phyloP scores from a whole-genome alignment of 2,329 filamentous ascomycete species.

The Fusarium temperatum region DNA sequence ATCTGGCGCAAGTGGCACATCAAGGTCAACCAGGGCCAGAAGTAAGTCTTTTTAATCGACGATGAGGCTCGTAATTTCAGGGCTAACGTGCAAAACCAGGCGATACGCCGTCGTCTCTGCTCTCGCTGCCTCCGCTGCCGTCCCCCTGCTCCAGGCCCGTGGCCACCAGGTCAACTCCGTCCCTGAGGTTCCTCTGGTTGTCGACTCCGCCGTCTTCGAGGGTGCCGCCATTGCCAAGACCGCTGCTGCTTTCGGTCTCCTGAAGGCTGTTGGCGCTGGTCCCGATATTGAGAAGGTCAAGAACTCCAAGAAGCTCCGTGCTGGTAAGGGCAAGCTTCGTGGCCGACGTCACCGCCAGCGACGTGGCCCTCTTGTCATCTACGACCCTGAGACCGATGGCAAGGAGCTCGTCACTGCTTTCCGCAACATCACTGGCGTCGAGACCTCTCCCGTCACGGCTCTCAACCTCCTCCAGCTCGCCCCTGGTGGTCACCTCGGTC shows the following conservation, averaged over 20 bases:
- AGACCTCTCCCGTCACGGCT: conserved; percentile 92
- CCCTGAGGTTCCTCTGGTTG: conserved; percentile 95
- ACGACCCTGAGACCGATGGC: conserved; percentile 94
- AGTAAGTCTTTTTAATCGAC: conserved; percentile 63
- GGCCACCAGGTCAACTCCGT: conserved; percentile 94
- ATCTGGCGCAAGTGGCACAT: conserved; percentile 99
- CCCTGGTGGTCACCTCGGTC: conserved; percentile 97
- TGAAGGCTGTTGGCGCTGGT: conserved; percentile 90
- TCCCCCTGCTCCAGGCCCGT: conserved; percentile 94
- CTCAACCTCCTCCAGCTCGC: conserved; percentile 99
- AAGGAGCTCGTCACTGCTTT: conserved; percentile 93
- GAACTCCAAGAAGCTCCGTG: conserved; percentile 94
- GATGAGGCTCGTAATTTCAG: neutral
- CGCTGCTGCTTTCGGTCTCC: conserved; percentile 82
- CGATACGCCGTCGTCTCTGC: conserved; percentile 98
- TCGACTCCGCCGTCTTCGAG: conserved; percentile 91
- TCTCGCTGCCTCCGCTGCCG: conserved; percentile 93
- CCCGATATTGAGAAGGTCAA: conserved; percentile 95
- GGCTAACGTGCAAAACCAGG: conserved; percentile 57
- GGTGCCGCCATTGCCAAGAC: conserved; percentile 86
- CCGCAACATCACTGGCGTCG: conserved; percentile 98
- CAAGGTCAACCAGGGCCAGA: conserved; percentile 99
- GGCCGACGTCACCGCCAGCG: conserved; percentile 97
- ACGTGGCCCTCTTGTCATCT: conserved; percentile 96
- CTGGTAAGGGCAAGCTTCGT: conserved; percentile 98